phyloP scores from a whole-genome alignment of 805 yeast species.

The Kuraishia floccosa region DNA sequence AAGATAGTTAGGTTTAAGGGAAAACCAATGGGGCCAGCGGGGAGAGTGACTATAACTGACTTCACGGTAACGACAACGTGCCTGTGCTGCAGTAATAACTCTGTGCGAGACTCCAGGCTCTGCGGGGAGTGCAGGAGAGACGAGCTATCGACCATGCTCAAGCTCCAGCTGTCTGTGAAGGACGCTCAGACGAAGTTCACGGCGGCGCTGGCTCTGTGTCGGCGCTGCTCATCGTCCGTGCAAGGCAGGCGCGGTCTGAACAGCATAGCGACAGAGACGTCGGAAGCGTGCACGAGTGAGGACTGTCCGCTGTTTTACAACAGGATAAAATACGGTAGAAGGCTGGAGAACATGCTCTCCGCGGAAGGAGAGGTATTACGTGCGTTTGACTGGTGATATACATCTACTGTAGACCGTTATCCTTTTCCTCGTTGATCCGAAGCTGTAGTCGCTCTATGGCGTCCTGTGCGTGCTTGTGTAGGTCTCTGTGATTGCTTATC shows the following conservation, averaged over 20 bases:
- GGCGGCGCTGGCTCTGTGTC: constrained; percentile 20
- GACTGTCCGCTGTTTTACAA: constrained; percentile 58
- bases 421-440: constrained; percentile 16
- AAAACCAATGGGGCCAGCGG: background rate
- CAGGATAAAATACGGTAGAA: constrained; percentile 28
- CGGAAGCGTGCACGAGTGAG: constrained; percentile 38
- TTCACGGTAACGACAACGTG: constrained; percentile 16
- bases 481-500: constrained; percentile 15
- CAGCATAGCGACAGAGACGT: constrained; percentile 13
- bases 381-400: constrained; percentile 2
- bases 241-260: constrained; percentile 7
- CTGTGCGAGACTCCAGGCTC: constrained; percentile 8
- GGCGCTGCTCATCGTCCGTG: constrained; percentile 20
- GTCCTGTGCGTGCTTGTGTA: constrained; percentile 18
- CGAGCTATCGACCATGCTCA: constrained; percentile 22
- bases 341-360: constrained; percentile 6
- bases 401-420: constrained; percentile 4
- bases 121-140: constrained; percentile 23
- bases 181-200: constrained; percentile 15
- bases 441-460: constrained; percentile 17
- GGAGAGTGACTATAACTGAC: constrained; percentile 4
- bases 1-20: constrained; percentile 9
- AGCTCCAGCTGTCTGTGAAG: constrained; percentile 16
- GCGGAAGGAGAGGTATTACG: constrained; percentile 8
- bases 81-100: constrained; percentile 15